These are phyloP conservation scores for Ceratocystis cubensis DNA, from an alignment of 2,329 filamentous ascomycete species.

Conservation along the genomic window DNA sequence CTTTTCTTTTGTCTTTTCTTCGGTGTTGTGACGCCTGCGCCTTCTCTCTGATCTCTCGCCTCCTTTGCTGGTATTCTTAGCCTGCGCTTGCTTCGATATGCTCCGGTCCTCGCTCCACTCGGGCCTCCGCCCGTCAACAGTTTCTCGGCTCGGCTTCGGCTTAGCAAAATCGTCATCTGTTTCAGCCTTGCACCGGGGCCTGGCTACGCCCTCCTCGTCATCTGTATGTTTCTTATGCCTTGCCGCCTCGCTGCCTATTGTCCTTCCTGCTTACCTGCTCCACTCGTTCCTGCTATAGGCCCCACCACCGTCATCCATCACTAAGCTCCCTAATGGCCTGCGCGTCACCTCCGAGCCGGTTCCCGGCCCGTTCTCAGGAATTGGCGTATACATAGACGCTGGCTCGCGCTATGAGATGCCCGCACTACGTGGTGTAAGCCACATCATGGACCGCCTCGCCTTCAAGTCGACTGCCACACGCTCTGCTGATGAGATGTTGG, in stretches of 20 bases:
- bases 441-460: slow-evolving; percentile 88
- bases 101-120: slow-evolving; percentile 11
- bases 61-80: not conserved
- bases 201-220: slow-evolving; percentile 8
- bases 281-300: slow-evolving; percentile 28
- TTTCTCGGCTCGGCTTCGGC: not conserved
- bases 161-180: not conserved
- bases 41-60: not conserved
- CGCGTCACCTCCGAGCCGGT: slow-evolving; percentile 90
- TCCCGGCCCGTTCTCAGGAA: slow-evolving; percentile 84
- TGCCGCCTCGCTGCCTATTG: not conserved
- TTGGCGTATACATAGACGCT: slow-evolving; percentile 91
- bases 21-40: not conserved
- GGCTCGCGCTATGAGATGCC: slow-evolving; percentile 88
- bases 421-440: slow-evolving; percentile 74
- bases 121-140: slow-evolving; percentile 18
- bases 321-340: slow-evolving; percentile 80
- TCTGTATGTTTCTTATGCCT: slow-evolving; percentile 9
- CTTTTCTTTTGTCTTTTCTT: not conserved
- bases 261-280: not conserved
- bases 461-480: slow-evolving; percentile 75
- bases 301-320: slow-evolving; percentile 79
- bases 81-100: not conserved
- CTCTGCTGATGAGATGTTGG: slow-evolving; percentile 72
- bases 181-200: not conserved